Conservation (phyloP, 2,329 filamentous ascomycete species). For the Alternaria viburni region DNA sequence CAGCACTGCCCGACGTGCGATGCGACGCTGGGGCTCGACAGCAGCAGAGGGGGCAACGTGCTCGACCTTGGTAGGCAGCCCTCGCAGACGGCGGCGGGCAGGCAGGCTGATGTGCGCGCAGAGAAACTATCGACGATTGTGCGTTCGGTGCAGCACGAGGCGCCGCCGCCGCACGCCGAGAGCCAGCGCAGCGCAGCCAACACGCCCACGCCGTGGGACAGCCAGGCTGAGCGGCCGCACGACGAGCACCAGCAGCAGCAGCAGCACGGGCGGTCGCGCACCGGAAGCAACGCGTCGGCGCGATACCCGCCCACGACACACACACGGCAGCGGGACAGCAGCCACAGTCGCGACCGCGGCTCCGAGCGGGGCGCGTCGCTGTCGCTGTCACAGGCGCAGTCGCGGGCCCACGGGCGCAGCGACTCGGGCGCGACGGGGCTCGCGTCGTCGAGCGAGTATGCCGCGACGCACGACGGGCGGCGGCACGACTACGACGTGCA, state of each 20-base stretch:
- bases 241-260: slow-evolving; percentile 47
- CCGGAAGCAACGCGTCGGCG: slow-evolving; percentile 42
- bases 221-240: slow-evolving; percentile 55
- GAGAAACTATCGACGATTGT: slow-evolving; percentile 96
- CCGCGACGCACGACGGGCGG: slow-evolving; percentile 75
- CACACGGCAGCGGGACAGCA: slow-evolving; percentile 44
- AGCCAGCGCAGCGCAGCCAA: slow-evolving; percentile 56
- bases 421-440: slow-evolving; percentile 77
- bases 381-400: slow-evolving; percentile 48
- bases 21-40: slow-evolving; percentile 88
- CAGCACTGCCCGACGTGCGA: slow-evolving; percentile 95
- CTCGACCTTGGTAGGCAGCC: slow-evolving; percentile 73
- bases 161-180: slow-evolving; percentile 29
- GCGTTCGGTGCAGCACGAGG: slow-evolving; percentile 77
- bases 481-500: slow-evolving; percentile 95
- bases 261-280: slow-evolving; percentile 36
- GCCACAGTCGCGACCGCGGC: slow-evolving; percentile 47
- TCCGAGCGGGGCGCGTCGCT: slow-evolving; percentile 49
- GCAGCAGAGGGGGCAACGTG: slow-evolving; percentile 88
- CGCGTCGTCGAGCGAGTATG: slow-evolving; percentile 79
- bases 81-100: slow-evolving; percentile 7
- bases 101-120: slow-evolving; percentile 50
- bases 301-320: slow-evolving; percentile 37
- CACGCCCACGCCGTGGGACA: slow-evolving; percentile 73
- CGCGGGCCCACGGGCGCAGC: slow-evolving; percentile 69